Base-by-base conservation (phyloP, 2,329 filamentous ascomycete genomes). In the Ophiostoma piceae region DNA sequence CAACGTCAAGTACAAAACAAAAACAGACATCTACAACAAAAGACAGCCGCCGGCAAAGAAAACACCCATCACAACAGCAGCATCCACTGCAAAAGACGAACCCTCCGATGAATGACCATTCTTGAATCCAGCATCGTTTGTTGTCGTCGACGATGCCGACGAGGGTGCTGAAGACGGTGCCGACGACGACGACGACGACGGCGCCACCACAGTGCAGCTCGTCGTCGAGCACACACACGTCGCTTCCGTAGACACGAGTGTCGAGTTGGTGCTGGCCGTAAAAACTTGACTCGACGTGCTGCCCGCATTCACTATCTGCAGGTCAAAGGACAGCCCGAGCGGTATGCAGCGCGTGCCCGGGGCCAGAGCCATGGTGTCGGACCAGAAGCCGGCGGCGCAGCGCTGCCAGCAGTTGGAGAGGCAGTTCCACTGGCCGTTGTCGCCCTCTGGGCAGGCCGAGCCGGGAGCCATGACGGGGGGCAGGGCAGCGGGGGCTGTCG, bases 341-440 rank as follows among this genome's bases (percentile, higher is more conserved):
- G 84, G 83, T 19, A 73, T 73, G 72, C 84, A 85, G n/a, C 74
- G 74, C 1, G 83, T 85, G 5, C 83, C 83, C 5, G 76, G 75
- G 0, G 83, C 79, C 71, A 79, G 80, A 51, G 79, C 71, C 76
- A 84, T 78, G n/a, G 79, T 78, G 0, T 71, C 76, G 72, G 80
- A 83, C 84, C 84, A 86, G 12, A 71, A 74, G 1, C 83, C 83
- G 11, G 78, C 75, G 2, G 81, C 82, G 74, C 84, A 86, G 37
- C 84, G 80, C 76, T 86, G 84, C 77, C 82, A 86, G 43, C 77
- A 79, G 26, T 73, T 76, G 0, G 78, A 79, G 77, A 85, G 81
- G 77, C 84, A 86, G 76, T 85, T 84, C 84, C 84, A 86, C 72
- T 81, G 80, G n/a, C 84, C 84, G 71, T 86, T 83, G 14, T 77